phyloP scores from a whole-genome alignment of 129 eudicot species.

The Helianthus annuus region DNA sequence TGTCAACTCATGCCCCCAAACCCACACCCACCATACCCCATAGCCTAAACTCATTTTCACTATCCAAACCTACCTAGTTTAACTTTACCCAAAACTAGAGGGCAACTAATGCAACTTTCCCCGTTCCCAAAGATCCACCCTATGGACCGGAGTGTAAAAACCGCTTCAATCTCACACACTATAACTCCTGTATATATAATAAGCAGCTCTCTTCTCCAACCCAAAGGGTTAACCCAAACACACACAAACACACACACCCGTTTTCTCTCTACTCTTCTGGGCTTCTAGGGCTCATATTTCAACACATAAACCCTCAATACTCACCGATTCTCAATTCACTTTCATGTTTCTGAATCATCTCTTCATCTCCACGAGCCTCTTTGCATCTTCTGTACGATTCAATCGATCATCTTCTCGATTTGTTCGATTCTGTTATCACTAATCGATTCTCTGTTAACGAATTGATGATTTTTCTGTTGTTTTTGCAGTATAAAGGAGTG shows the following conservation, averaged over 20 bases:
- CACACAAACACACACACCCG: conserved; percentile 16
- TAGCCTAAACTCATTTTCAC: no score
- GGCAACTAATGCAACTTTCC: not conserved
- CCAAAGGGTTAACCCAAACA: conserved; percentile 45
- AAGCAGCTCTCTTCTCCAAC: conserved; percentile 38
- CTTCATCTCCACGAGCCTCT: conserved; percentile 36
- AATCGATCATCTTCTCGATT: conserved; percentile 27
- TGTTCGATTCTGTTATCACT: not conserved
- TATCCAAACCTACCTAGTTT: not conserved
- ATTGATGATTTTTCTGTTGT: no score
- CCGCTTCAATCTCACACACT: conserved; percentile 29
- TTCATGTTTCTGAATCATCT: conserved; percentile 47
- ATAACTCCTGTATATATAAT: conserved; percentile 22
- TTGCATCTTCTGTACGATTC: conserved; percentile 9
- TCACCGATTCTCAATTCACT: conserved; percentile 27
- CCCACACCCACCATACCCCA: no score
- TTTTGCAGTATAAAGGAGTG: conserved; percentile 57
- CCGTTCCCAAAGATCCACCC: conserved; percentile 5
- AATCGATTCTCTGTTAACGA: conserved; percentile 16
- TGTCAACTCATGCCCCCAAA: no score
- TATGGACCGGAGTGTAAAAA: conserved; percentile 52
- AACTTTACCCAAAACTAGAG: conserved; percentile 3
- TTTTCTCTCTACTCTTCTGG: conserved; percentile 25
- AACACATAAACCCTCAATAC: conserved; percentile 24
- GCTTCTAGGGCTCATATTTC: conserved; percentile 24